A percentile compares a stretch with the other conserved stretches of the same genome.
These are phyloP conservation scores for Mercurialis annua DNA, from an alignment of 345 rosid genomes.

Conservation along the genomic window DNA sequence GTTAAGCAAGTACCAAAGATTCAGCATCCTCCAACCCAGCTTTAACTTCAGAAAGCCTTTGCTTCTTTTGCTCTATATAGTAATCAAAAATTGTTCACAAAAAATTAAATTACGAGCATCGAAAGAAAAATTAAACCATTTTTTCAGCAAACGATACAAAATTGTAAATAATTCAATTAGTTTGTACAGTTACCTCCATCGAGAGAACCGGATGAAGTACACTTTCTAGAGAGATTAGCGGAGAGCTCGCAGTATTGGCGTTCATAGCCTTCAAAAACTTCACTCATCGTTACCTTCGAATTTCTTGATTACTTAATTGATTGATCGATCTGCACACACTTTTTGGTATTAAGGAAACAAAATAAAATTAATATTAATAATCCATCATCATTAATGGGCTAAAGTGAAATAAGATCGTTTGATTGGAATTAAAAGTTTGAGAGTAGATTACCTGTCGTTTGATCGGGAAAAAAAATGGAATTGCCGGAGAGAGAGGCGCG, in stretches of 20 bases:
- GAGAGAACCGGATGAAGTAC: conserved; percentile 22
- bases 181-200: conserved; percentile 29
- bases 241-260: conserved; percentile 35
- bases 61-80: conserved; percentile 33
- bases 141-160: not conserved
- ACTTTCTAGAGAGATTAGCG: conserved; percentile 26
- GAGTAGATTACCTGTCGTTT: too few species aligned
- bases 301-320: not conserved
- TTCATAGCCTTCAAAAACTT: conserved; percentile 31
- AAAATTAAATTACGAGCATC: not conserved
- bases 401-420: too few species aligned
- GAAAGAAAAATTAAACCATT: not conserved
- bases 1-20: conserved; percentile 19
- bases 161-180: too few species aligned
- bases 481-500: too few species aligned
- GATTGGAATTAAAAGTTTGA: too few species aligned
- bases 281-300: conserved; percentile 16
- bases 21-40: conserved; percentile 32
- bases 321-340: too few species aligned
- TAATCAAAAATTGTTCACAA: not conserved
- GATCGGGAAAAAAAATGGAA: too few species aligned
- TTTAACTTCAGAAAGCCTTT: conserved; percentile 26
- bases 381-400: too few species aligned
- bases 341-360: too few species aligned
- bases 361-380: too few species aligned